phyloP scores from a whole-genome alignment of 2,329 filamentous ascomycete genomes.

The Apiospora sp. region DNA sequence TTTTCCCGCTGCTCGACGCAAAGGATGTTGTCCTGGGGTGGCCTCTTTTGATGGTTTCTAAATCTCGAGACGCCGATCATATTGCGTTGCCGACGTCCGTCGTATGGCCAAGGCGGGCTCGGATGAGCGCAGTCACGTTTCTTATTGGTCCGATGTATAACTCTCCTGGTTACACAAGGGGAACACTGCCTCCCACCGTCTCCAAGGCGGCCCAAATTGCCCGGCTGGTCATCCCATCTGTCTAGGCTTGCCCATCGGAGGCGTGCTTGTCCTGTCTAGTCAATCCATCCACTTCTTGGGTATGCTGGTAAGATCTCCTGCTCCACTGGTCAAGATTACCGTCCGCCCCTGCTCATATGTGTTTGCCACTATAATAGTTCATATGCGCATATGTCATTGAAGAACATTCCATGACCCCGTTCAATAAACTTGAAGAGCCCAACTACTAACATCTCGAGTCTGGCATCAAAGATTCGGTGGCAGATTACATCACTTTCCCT shows the following conservation, averaged over 20 bases:
- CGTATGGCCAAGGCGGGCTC: neutral
- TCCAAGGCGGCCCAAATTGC: no score
- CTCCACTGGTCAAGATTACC: neutral
- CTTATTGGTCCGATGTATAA: neutral
- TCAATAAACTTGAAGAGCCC: no score
- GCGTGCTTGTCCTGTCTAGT: neutral
- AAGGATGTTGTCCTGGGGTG: no score
- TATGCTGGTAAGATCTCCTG: neutral
- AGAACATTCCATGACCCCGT: no score
- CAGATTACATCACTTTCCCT: neutral
- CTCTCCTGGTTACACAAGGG: neutral
- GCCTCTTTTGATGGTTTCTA: neutral
- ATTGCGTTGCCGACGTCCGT: neutral
- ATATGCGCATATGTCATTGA: no score
- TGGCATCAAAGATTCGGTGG: no score
- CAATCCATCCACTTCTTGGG: neutral
- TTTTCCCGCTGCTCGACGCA: neutral
- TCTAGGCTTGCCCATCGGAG: neutral
- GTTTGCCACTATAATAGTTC: no score
- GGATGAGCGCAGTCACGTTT: neutral
- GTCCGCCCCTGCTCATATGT: no score
- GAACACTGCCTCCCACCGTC: neutral
- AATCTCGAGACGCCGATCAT: neutral
- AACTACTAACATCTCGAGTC: neutral
- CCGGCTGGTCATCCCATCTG: neutral